Evolutionary conservation across 345 rosid genomes (phyloP).

Genomic region (Sonneratia caseolaris): DNA sequence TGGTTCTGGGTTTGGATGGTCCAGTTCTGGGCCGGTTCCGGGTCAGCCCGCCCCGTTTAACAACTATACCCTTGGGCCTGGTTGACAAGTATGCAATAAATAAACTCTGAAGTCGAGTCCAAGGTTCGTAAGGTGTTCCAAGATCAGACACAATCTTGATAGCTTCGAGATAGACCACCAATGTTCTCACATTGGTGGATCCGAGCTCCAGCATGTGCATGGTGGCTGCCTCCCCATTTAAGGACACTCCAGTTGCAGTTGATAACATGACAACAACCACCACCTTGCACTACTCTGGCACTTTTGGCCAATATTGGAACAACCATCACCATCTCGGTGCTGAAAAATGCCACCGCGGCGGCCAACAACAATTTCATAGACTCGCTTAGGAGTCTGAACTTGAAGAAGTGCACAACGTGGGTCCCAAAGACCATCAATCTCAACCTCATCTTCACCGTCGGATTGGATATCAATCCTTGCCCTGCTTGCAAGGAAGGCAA

Average conservation of each 20-base stretch:
- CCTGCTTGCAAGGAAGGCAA: slow-evolving; percentile 67
- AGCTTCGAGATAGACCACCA: slow-evolving; percentile 87
- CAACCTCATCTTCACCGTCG: slow-evolving; percentile 60
- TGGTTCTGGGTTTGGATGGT: too few species aligned
- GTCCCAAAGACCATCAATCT: slow-evolving; percentile 68
- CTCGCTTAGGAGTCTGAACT: slow-evolving; percentile 68
- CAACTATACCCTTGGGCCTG: too few species aligned
- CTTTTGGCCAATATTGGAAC: slow-evolving; percentile 46
- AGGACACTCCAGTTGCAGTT: slow-evolving; percentile 76
- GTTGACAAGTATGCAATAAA: too few species aligned
- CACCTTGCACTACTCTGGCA: slow-evolving; percentile 68
- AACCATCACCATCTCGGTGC: slow-evolving; percentile 46
- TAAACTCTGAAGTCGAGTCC: too few species aligned
- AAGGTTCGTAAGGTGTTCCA: too few species aligned
- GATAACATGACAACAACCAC: slow-evolving; percentile 82
- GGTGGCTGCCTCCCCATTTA: slow-evolving; percentile 73
- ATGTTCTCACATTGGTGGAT: slow-evolving; percentile 47
- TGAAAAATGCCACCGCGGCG: slow-evolving; percentile 58
- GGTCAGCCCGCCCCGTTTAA: too few species aligned
- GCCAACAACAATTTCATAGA: slow-evolving; percentile 48
- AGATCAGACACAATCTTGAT: slow-evolving; percentile 46
- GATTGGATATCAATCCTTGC: slow-evolving; percentile 76
- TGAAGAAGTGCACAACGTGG: slow-evolving; percentile 52
- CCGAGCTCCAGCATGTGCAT: slow-evolving; percentile 50
- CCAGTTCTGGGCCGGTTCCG: too few species aligned